Conservation (phyloP, 768 basidiomycete genomes). For the Cyclocybe cylindracea region DNA sequence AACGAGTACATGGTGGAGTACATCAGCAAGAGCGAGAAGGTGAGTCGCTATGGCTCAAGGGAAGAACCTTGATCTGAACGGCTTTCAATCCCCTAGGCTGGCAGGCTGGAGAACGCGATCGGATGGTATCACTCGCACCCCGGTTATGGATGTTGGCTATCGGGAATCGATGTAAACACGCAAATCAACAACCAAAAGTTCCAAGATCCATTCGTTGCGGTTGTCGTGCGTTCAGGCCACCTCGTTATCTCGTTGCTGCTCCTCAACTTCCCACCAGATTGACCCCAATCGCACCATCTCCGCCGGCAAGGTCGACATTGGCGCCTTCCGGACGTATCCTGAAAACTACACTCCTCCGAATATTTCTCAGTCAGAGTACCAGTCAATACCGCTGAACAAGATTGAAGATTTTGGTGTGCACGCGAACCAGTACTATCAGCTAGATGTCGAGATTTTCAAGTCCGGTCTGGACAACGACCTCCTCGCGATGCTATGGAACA, state of each 20-base stretch:
- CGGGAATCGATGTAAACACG: conserved; percentile 97
- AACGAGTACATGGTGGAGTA: conserved; percentile 99
- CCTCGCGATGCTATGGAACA: conserved; percentile 94
- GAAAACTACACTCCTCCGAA: conserved; percentile 89
- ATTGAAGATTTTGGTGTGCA: conserved; percentile 99
- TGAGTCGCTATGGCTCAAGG: conserved; percentile 28
- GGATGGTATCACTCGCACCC: conserved; percentile 99
- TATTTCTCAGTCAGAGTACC: conserved; percentile 78
- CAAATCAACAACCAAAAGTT: conserved; percentile 94
- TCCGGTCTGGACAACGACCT: conserved; percentile 85
- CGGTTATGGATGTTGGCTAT: conserved; percentile 99
- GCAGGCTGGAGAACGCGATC: conserved; percentile 82
- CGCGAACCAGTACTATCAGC: conserved; percentile 94
- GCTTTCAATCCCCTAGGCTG: conserved; percentile 51
- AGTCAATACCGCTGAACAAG: conserved; percentile 94
- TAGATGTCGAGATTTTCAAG: conserved; percentile 96
- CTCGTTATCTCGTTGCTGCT: neutral
- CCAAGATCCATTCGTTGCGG: conserved; percentile 96
- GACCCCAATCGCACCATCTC: conserved; percentile 94
- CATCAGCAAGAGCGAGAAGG: conserved; percentile 78
- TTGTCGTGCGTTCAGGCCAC: conserved; percentile 68
- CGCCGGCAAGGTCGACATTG: conserved; percentile 98
- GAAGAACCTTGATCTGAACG: neutral
- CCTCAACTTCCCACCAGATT: conserved; percentile 51
- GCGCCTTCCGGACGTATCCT: conserved; percentile 94